These are phyloP conservation scores for Panicum virgatum DNA, from an alignment of 202 grass and related monocot genomes.

Conservation along the genomic window DNA sequence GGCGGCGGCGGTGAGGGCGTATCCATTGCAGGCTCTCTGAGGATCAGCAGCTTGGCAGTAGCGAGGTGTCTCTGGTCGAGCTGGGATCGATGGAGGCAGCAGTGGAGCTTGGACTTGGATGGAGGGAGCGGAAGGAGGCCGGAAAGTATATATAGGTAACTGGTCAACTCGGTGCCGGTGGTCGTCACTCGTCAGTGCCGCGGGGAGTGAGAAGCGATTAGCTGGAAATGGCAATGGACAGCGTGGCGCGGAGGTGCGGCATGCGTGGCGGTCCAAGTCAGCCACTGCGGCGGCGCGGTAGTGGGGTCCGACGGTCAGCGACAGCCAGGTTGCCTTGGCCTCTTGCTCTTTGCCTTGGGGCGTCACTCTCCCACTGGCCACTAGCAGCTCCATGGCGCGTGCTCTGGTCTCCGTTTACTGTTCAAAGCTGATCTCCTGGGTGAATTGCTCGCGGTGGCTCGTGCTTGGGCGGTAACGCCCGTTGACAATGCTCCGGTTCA, in stretches of 20 bases:
- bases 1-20: not conserved
- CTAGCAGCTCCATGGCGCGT: not conserved
- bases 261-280: slow-evolving; percentile 15
- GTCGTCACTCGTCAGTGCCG: slow-evolving; percentile 8
- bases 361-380: not conserved
- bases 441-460: not conserved
- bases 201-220: not conserved
- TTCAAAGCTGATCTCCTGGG: not conserved
- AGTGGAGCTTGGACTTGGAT: not conserved
- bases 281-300: not conserved
- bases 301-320: not conserved
- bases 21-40: not conserved
- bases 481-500: not conserved
- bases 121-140: not conserved
- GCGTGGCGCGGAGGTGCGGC: not conserved
- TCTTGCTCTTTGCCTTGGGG: not conserved
- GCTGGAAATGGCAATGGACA: slow-evolving; percentile 23
- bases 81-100: not conserved
- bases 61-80: not conserved
- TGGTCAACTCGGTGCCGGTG: not conserved
- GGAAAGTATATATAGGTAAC: slow-evolving; percentile 31
- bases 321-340: not conserved
- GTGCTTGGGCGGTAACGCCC: not conserved
- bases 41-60: not conserved
- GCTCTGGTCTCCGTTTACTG: not conserved